phyloP scores from a whole-genome alignment of 345 rosid species.

The Adansonia digitata region DNA sequence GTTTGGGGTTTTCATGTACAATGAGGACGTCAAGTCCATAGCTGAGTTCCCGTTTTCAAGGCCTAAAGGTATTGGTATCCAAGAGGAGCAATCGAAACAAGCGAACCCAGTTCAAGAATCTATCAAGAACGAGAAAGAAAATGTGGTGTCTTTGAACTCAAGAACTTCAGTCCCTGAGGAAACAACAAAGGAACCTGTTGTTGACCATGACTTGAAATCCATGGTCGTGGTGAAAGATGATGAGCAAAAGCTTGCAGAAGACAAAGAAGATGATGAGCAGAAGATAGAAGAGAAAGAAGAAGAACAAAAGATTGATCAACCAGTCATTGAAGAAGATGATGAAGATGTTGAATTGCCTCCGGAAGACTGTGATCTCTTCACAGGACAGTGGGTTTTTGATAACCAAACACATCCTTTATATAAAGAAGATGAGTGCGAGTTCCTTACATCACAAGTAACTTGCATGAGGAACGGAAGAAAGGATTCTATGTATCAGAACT shows the following conservation, averaged over 20 bases:
- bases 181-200: constrained; percentile 14
- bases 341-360: constrained; percentile 71
- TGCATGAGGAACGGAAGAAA: constrained; percentile 89
- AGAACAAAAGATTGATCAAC: constrained; percentile 28
- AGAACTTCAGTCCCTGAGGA: constrained; percentile 30
- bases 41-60: constrained; percentile 73
- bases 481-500: constrained; percentile 74
- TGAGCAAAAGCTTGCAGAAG: constrained; percentile 30
- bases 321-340: constrained; percentile 29
- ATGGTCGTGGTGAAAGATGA: constrained; percentile 23
- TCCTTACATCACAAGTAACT: constrained; percentile 76
- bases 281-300: constrained; percentile 14
- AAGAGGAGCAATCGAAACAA: constrained; percentile 23
- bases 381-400: constrained; percentile 78
- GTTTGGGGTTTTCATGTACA: constrained; percentile 65
- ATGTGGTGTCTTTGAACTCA: constrained; percentile 16
- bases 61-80: constrained; percentile 34
- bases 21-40: constrained; percentile 60
- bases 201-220: constrained; percentile 17
- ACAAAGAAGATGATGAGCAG: constrained; percentile 39
- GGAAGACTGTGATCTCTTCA: constrained; percentile 74
- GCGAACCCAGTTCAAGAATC: constrained; percentile 35
- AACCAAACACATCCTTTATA: constrained; percentile 63
- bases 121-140: constrained; percentile 21
- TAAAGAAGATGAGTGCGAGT: constrained; percentile 77